phyloP scores from a whole-genome alignment of 495 filamentous ascomycete species.

The Aspergillus sparsus region DNA sequence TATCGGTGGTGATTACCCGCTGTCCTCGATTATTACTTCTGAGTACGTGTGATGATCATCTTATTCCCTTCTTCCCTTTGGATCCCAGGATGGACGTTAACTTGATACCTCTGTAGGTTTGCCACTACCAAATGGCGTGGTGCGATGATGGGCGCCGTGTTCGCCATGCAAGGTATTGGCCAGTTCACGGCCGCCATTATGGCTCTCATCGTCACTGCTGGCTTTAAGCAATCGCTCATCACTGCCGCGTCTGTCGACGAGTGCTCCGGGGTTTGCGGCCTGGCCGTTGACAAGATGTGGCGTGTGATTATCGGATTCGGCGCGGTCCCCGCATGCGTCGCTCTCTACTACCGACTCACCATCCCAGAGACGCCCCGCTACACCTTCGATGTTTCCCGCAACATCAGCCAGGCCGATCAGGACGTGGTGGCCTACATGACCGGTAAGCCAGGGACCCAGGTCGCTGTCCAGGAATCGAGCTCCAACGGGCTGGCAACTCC shows the following conservation, averaged over 20 bases:
- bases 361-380: constrained; percentile 84
- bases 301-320: constrained; percentile 75
- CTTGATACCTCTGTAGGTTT: no score
- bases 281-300: constrained; percentile 88
- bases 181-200: constrained; percentile 72
- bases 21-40: constrained; percentile 81
- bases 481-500: constrained; percentile 49
- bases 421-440: constrained; percentile 66
- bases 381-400: constrained; percentile 77
- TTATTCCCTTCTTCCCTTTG: no score
- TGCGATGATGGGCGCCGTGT: constrained; percentile 86
- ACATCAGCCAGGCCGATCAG: constrained; percentile 66
- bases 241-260: constrained; percentile 45
- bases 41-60: no score
- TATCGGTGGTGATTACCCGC: constrained; percentile 85
- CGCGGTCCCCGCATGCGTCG: constrained; percentile 73
- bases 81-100: no score
- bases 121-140: constrained; percentile 83
- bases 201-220: constrained; percentile 67
- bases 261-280: constrained; percentile 64
- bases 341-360: constrained; percentile 83
- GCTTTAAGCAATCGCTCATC: constrained; percentile 69
- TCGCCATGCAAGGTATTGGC: constrained; percentile 82
- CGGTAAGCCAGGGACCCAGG: constrained; percentile 56
- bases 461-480: constrained; percentile 44